These are phyloP conservation scores for Paramecium sexaurelia DNA, from an alignment of 73 alveolate genomes.

Conservation along the genomic window DNA sequence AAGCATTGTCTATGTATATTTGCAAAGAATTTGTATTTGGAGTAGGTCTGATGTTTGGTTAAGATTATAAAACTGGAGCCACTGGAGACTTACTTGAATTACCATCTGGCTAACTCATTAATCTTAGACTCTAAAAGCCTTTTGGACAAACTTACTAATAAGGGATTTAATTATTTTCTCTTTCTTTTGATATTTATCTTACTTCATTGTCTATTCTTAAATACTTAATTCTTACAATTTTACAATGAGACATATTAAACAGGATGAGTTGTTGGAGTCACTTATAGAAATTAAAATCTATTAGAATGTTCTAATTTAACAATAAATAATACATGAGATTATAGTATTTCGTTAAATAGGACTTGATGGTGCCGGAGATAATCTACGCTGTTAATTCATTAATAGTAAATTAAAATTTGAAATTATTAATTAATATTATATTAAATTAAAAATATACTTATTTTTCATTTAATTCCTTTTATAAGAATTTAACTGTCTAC, in stretches of 20 bases:
- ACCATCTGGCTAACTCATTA: not conserved
- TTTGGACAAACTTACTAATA: not conserved
- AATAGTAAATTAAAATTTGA: slow-evolving; percentile 4
- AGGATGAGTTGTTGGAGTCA: not conserved
- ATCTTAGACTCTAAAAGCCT: slow-evolving; percentile 9
- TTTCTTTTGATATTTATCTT: not conserved
- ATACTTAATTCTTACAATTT: not conserved
- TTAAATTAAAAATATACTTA: not conserved
- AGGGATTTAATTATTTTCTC: not conserved
- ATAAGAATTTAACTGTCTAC: not conserved
- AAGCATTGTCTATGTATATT: slow-evolving; percentile 11
- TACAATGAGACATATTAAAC: not conserved
- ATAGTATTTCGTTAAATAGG: not conserved
- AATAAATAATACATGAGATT: not conserved
- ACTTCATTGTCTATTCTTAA: not conserved
- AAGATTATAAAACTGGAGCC: not conserved
- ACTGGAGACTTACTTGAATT: not conserved
- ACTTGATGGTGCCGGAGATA: slow-evolving; percentile 44
- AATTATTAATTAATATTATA: not conserved
- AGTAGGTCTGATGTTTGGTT: slow-evolving; percentile 11
- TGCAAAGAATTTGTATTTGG: not conserved
- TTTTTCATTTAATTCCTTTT: not conserved
- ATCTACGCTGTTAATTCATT: slow-evolving; percentile 39
- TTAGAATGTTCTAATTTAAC: slow-evolving; percentile 36
- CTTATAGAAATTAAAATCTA: not conserved